A percentile compares a stretch with the other conserved stretches of the same genome.
These are phyloP conservation scores for Chenopodium album DNA, from an alignment of 148 eudicot species.

Conservation along the genomic window DNA sequence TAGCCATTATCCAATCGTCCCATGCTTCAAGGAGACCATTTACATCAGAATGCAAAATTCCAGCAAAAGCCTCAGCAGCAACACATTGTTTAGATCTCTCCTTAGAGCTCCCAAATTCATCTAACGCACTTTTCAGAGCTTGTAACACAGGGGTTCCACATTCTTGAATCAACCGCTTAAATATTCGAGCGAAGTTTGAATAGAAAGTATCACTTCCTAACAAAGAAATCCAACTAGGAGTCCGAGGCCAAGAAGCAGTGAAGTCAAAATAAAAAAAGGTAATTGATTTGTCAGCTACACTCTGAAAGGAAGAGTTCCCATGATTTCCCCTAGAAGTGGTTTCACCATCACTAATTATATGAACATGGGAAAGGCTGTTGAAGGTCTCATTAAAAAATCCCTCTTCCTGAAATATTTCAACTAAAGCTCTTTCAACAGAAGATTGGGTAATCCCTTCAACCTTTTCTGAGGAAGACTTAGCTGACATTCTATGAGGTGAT, in stretches of 20 bases:
- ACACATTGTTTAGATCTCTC: slow-evolving; percentile 99
- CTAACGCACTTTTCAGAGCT: slow-evolving; percentile 61
- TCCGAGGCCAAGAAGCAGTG: slow-evolving; percentile 97
- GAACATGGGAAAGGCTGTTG: slow-evolving; percentile 90
- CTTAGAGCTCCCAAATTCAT: slow-evolving; percentile 76
- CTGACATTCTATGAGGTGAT: slow-evolving; percentile 75
- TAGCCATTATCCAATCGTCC: slow-evolving; percentile 85
- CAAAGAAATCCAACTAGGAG: slow-evolving; percentile 96
- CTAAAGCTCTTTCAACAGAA: slow-evolving; percentile 76
- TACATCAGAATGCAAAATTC: slow-evolving; percentile 91
- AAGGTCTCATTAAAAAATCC: slow-evolving; percentile 87
- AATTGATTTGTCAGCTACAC: slow-evolving; percentile 94
- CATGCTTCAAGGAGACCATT: slow-evolving; percentile 77
- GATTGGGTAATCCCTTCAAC: slow-evolving; percentile 48
- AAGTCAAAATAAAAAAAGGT: slow-evolving; percentile 97
- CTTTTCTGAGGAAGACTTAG: slow-evolving; percentile 37
- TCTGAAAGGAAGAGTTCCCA: slow-evolving; percentile 82
- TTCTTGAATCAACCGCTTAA: slow-evolving; percentile 92
- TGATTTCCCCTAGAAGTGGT: slow-evolving; percentile 62
- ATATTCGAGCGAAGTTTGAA: slow-evolving; percentile 89
- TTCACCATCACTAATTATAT: slow-evolving; percentile 74
- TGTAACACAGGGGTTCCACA: slow-evolving; percentile 80
- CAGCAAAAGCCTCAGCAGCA: slow-evolving; percentile 97
- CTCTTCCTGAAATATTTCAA: slow-evolving; percentile 80
- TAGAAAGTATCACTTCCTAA: slow-evolving; percentile 95